These are phyloP conservation scores for Volvox carteri DNA, from an alignment of 163 green algal species.

Conservation along the genomic window DNA sequence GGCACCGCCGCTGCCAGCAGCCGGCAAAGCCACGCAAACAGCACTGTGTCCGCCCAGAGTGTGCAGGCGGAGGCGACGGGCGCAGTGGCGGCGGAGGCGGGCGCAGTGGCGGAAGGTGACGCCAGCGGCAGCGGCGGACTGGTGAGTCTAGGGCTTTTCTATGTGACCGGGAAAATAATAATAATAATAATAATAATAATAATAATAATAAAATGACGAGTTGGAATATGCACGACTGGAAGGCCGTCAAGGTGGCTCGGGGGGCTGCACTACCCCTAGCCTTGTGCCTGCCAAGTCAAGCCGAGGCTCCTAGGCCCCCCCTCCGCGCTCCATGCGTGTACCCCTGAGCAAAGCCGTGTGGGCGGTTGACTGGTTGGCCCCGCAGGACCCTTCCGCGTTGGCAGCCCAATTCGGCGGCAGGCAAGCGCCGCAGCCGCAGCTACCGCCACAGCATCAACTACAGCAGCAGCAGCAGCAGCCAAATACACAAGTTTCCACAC, in stretches of 20 bases:
- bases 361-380: not conserved
- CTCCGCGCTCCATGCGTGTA: too few species aligned
- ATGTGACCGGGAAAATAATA: too few species aligned
- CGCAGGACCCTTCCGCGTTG: constrained; percentile 19
- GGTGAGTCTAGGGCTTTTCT: too few species aligned
- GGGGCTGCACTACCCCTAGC: too few species aligned
- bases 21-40: not conserved
- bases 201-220: too few species aligned
- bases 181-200: too few species aligned
- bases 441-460: not conserved
- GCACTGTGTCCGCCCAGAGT: not conserved
- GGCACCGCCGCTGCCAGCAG: not conserved
- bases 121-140: not conserved
- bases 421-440: not conserved
- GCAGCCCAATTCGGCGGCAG: not conserved
- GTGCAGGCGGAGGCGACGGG: not conserved
- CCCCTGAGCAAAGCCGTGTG: too few species aligned
- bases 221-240: too few species aligned
- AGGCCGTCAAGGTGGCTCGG: too few species aligned
- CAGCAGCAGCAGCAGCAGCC: not conserved
- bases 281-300: too few species aligned
- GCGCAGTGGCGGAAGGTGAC: constrained; percentile 29
- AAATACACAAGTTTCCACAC: not conserved
- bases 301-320: too few species aligned
- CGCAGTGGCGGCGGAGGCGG: not conserved